A percentile compares a stretch with the other conserved stretches of the same genome.
Evolutionary conservation across 1,284 basidiomycete genomes (phyloP).

Genomic region (Ceratobasidium sp.): DNA sequence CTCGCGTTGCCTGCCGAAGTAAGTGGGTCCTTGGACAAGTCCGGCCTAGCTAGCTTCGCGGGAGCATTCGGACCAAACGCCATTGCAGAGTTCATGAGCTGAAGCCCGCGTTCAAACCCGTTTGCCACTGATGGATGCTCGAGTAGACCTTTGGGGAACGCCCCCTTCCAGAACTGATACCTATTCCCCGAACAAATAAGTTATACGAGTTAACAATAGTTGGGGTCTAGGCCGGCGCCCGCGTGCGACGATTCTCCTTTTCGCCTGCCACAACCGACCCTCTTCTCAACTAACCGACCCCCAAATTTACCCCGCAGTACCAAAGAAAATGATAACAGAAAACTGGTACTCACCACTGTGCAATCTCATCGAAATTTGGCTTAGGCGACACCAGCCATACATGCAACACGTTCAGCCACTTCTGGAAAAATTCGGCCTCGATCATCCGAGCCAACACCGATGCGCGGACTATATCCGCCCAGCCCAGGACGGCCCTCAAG

Average conservation of each 20-base stretch:
- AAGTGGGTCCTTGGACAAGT: constrained; percentile 50
- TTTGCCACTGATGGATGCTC: constrained; percentile 68
- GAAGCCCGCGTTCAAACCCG: constrained; percentile 84
- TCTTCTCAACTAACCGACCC: constrained; percentile 11
- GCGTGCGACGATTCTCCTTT: neutral
- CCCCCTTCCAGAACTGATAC: constrained; percentile 80
- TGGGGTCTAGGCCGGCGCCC: constrained; percentile 8
- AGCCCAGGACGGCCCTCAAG: constrained; percentile 76
- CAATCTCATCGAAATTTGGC: constrained; percentile 87
- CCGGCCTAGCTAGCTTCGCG: constrained; percentile 68
- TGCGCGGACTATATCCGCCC: constrained; percentile 75
- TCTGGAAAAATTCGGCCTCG: constrained; percentile 92
- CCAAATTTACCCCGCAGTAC: constrained; percentile 12
- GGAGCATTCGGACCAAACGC: constrained; percentile 79
- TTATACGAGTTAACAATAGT: neutral
- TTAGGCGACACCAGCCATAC: constrained; percentile 87
- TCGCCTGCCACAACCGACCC: neutral
- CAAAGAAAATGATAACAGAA: constrained; percentile 4
- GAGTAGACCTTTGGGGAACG: constrained; percentile 74
- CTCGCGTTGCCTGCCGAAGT: constrained; percentile 50
- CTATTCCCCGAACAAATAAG: constrained; percentile 46
- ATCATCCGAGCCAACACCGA: constrained; percentile 82
- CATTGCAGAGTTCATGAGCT: constrained; percentile 92
- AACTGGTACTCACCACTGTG: constrained; percentile 74
- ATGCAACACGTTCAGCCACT: constrained; percentile 92